phyloP scores from a whole-genome alignment of 2,329 filamentous ascomycete genomes.

The Aspergillus pseudoterreus region DNA sequence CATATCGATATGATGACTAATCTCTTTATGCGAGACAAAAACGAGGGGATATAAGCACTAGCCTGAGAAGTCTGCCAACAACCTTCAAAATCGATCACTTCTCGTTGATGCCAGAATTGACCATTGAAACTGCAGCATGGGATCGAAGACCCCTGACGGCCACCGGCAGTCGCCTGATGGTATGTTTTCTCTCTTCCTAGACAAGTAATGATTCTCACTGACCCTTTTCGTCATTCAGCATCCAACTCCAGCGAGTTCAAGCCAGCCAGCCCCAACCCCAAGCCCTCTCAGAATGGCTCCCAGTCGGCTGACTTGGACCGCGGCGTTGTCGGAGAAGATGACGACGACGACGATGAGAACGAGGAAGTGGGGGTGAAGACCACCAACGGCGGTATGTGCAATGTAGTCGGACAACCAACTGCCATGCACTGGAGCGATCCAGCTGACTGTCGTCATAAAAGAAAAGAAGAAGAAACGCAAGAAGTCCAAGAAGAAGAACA shows the following conservation, averaged over 20 bases:
- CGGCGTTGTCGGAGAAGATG: background rate
- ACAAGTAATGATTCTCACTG: background rate
- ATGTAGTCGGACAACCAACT: background rate
- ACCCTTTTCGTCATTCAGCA: background rate
- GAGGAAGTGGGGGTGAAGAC: background rate
- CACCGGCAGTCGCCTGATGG: background rate
- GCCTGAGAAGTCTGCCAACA: no score
- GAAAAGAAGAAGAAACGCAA: constrained; percentile 36
- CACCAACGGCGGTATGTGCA: background rate
- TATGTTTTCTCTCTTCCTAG: background rate
- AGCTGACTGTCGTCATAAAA: background rate
- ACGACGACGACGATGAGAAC: background rate
- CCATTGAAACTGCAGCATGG: background rate
- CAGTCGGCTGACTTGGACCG: background rate
- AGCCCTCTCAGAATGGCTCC: background rate
- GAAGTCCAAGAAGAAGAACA: constrained; percentile 22
- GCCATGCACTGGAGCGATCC: background rate
- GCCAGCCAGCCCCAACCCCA: background rate
- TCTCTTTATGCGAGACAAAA: no score
- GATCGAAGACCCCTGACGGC: background rate
- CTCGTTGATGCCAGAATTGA: background rate
- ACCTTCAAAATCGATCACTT: background rate
- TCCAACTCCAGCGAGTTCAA: background rate
- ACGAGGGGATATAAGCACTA: no score
- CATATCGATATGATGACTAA: no score